Percentiles rank a stretch among this genome's conserved stretches.
Conservation (phyloP, 768 basidiomycete genomes). For the Calocera cornea region DNA sequence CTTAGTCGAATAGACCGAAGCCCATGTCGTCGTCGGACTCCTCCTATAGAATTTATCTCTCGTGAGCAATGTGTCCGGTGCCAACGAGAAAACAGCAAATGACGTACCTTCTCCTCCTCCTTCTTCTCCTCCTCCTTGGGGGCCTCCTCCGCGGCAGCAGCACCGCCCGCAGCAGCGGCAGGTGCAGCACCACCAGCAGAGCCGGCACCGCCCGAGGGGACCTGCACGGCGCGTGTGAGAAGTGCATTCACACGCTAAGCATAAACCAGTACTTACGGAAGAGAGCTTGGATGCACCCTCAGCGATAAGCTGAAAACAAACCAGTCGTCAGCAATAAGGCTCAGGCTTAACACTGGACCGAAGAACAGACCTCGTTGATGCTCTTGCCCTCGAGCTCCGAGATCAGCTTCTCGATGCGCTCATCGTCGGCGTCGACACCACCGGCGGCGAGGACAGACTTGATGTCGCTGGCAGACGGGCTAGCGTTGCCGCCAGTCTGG, state of each 20-base stretch:
- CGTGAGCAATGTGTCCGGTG: background rate
- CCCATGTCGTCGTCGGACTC: conserved; percentile 97
- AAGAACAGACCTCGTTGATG: conserved; percentile 50
- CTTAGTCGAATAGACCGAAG: conserved; percentile 94
- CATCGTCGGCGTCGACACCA: conserved; percentile 78
- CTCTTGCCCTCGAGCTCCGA: conserved; percentile 86
- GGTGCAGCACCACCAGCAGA: conserved; percentile 37
- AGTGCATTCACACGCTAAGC: background rate
- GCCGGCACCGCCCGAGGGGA: conserved; percentile 77
- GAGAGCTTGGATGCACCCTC: conserved; percentile 88
- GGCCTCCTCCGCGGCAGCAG: conserved; percentile 58
- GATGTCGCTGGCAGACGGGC: conserved; percentile 74
- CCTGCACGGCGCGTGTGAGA: conserved; percentile 28
- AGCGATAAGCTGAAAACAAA: conserved; percentile 55
- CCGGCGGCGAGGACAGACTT: conserved; percentile 74
- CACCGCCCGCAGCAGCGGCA: conserved; percentile 37
- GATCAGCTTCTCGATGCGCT: conserved; percentile 66
- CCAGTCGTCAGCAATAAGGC: background rate
- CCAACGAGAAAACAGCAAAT: background rate
- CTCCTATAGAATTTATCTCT: conserved; percentile 37
- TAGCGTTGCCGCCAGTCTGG: conserved; percentile 81
- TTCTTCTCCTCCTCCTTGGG: conserved; percentile 62
- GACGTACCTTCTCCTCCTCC: conserved; percentile 70
- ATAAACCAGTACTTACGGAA: conserved; percentile 46
- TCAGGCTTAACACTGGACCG: background rate